These are phyloP conservation scores for Amanita subjunquillea DNA, from an alignment of 768 basidiomycete species.

Conservation along the genomic window DNA sequence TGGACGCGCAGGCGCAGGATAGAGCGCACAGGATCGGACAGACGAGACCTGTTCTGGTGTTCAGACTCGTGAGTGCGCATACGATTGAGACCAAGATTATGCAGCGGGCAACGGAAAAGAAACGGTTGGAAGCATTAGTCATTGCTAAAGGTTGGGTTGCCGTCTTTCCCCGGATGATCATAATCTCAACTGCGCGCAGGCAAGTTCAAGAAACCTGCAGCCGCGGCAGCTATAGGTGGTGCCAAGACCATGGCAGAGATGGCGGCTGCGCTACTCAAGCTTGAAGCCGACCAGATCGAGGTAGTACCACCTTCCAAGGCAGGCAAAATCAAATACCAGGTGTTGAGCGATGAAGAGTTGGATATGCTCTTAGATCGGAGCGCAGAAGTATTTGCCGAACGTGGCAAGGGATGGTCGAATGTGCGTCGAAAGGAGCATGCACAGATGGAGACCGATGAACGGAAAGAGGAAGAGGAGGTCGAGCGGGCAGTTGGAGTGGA, in stretches of 20 bases:
- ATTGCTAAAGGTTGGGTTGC: slow-evolving; percentile 72
- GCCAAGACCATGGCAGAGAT: slow-evolving; percentile 63
- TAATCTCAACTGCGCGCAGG: slow-evolving; percentile 27
- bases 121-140: slow-evolving; percentile 88
- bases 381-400: slow-evolving; percentile 58
- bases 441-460: slow-evolving; percentile 6
- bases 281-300: slow-evolving; percentile 86
- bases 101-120: slow-evolving; percentile 77
- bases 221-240: slow-evolving; percentile 37
- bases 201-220: slow-evolving; percentile 73
- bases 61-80: slow-evolving; percentile 76
- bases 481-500: slow-evolving; percentile 6
- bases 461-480: slow-evolving; percentile 11
- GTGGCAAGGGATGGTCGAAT: slow-evolving; percentile 69
- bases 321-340: slow-evolving; percentile 53
- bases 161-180: neutral
- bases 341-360: slow-evolving; percentile 78
- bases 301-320: slow-evolving; percentile 57
- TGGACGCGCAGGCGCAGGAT: slow-evolving; percentile 94
- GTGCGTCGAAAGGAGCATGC: slow-evolving; percentile 12
- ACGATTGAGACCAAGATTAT: slow-evolving; percentile 92
- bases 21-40: slow-evolving; percentile 95
- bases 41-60: slow-evolving; percentile 82
- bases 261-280: slow-evolving; percentile 62
- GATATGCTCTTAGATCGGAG: slow-evolving; percentile 73